Percentiles rank a stretch among this genome's conserved stretches.
phyloP scores from a whole-genome alignment of 352 stramenopile species.

The Globisporangium okanoganense region DNA sequence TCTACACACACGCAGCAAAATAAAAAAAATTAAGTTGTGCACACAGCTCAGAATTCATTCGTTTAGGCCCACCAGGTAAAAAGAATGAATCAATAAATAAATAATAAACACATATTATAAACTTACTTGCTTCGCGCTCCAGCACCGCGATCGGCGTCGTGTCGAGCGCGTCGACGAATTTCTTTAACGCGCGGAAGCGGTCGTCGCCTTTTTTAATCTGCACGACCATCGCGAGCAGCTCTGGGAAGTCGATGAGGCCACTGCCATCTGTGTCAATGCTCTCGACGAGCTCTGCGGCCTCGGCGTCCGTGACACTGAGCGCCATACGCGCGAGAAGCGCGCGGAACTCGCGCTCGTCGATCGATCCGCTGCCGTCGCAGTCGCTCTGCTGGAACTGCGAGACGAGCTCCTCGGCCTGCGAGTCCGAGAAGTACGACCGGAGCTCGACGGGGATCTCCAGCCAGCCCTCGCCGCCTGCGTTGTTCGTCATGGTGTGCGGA shows the following conservation, averaged over 20 bases:
- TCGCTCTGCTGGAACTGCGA: conserved; percentile 63
- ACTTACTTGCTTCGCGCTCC: conserved; percentile 47
- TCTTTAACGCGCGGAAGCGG: conserved; percentile 36
- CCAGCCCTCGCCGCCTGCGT: background rate
- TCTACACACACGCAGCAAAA: conserved; percentile 2
- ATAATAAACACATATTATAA: background rate
- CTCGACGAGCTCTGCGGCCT: conserved; percentile 45
- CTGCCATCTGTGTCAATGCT: conserved; percentile 57
- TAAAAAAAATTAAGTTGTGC: background rate
- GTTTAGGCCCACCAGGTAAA: no score
- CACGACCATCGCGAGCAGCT: conserved; percentile 55
- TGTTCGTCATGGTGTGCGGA: conserved; percentile 7
- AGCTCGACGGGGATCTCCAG: conserved; percentile 42
- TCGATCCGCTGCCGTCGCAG: conserved; percentile 43
- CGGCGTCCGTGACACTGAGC: conserved; percentile 37
- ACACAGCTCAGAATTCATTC: no score
- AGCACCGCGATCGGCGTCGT: conserved; percentile 58
- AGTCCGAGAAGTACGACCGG: conserved; percentile 35
- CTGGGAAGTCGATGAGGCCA: conserved; percentile 53
- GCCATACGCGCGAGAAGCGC: conserved; percentile 49
- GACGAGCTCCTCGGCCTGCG: conserved; percentile 52
- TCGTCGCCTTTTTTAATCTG: conserved; percentile 51
- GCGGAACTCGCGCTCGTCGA: conserved; percentile 64
- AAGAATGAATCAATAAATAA: no score
- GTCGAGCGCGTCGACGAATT: conserved; percentile 49